Base-by-base conservation (phyloP, 768 basidiomycete genomes). In the Collybia nuda region DNA sequence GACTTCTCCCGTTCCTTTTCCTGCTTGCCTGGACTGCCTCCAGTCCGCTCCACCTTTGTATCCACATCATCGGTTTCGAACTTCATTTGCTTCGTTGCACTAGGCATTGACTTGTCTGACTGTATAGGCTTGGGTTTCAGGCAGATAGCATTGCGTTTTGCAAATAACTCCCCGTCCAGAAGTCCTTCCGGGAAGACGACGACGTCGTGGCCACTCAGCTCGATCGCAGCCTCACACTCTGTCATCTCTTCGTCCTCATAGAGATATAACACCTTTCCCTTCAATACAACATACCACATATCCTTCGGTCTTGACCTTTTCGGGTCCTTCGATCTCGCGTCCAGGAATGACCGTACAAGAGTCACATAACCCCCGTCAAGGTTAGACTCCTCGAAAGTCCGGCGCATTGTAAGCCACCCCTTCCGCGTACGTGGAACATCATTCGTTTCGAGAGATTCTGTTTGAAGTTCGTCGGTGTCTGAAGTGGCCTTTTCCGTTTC, bases 191-290 rank as follows among this genome's bases (percentile, higher is more conserved):
- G 88, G 61, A 77, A 91, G 41, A 98, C 72, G 24, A 77, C 69
- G 40, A 95, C 88, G 45, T 87, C 80, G 65, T 93, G 88, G 14
- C 84, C 76, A 47, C 87, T 77, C 48, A 98, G 72, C 64, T 96
- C 90, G 39, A 98, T 79, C n/a, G 86, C 95, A 3, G 87, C 93
- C 62, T 87, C 88, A 69, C 92, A 94, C 57, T 98, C 95, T 47
- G 80, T 80, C 85, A 91, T 90, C 14, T 75, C 78, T 69, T 97
- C 93, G 67, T 95, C 90, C 67, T 96, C 93, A 70, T 97, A 98
- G 18, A 98, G 73, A 68, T 93, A 98, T 24, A 98, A 71, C 35
- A 96, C 85, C 60, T 84, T 88, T 39, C 89, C 91, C 76, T 98
- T 98, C 65, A 98, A 78, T 6, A 87, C 92, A 47, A 88, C 90